phyloP scores from a whole-genome alignment of 352 stramenopile species.

The Phytophthora lateralis region DNA sequence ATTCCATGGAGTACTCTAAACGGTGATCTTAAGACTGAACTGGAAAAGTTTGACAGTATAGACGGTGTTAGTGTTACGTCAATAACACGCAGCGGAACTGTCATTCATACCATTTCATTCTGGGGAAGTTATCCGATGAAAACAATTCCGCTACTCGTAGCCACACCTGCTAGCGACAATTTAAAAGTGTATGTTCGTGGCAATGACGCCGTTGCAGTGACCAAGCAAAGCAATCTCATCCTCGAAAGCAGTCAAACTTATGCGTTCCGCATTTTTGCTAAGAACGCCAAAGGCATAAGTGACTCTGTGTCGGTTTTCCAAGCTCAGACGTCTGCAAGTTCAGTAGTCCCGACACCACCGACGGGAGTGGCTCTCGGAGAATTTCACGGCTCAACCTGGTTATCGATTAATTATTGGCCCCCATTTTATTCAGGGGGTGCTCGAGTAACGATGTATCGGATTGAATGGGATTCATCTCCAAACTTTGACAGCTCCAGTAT shows the following conservation, averaged over 20 bases:
- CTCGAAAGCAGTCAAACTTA: conserved; percentile 58
- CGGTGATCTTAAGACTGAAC: neutral
- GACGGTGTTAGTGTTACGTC: conserved; percentile 62
- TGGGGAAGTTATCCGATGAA: conserved; percentile 77
- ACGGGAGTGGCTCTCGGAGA: conserved; percentile 81
- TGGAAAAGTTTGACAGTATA: conserved; percentile 54
- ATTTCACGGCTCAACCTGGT: conserved; percentile 71
- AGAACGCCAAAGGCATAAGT: conserved; percentile 67
- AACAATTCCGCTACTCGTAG: conserved; percentile 52
- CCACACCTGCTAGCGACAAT: conserved; percentile 31
- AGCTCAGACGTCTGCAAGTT: conserved; percentile 51
- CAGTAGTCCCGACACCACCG: conserved; percentile 72
- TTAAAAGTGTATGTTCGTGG: conserved; percentile 48
- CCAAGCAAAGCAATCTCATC: conserved; percentile 60
- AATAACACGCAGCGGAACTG: conserved; percentile 48
- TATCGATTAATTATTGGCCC: conserved; percentile 83
- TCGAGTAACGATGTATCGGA: conserved; percentile 89
- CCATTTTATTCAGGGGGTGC: conserved; percentile 90
- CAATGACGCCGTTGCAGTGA: conserved; percentile 56
- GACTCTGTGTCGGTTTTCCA: conserved; percentile 38
- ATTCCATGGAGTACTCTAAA: conserved; percentile 50
- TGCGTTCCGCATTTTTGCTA: conserved; percentile 62
- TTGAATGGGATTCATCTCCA: conserved; percentile 91
- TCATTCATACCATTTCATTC: conserved; percentile 87
- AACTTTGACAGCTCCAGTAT: conserved; percentile 82